These are phyloP conservation scores for Backusella liffmaniae DNA, from an alignment of 192 early-diverging fungal species.

Conservation along the genomic window DNA sequence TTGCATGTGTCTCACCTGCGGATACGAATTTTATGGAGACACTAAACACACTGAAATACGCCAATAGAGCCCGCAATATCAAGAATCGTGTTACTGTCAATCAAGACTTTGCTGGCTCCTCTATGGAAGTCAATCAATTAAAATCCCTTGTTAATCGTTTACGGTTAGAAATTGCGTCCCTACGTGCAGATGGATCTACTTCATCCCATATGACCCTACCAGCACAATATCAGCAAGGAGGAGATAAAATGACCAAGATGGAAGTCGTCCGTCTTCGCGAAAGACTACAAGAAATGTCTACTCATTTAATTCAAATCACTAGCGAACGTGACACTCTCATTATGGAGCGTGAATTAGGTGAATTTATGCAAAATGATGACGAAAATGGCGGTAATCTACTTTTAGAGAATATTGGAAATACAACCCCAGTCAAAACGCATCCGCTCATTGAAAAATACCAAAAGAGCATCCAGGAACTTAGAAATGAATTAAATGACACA, in stretches of 20 bases:
- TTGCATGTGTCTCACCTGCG: slow-evolving; percentile 90
- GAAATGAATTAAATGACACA: slow-evolving; percentile 28
- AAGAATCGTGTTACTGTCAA: slow-evolving; percentile 52
- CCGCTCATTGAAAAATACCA: slow-evolving; percentile 34
- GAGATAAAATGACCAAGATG: slow-evolving; percentile 39
- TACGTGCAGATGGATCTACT: slow-evolving; percentile 37
- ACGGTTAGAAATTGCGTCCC: slow-evolving; percentile 48
- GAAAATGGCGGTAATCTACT: slow-evolving; percentile 9
- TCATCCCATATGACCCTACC: slow-evolving; percentile 9
- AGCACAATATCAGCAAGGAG: slow-evolving; percentile 27
- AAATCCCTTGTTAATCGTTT: slow-evolving; percentile 50
- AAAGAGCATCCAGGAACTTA: slow-evolving; percentile 27
- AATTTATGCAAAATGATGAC: slow-evolving; percentile 33
- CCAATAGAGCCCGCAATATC: slow-evolving; percentile 95
- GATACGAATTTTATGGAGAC: slow-evolving; percentile 86
- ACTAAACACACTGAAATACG: slow-evolving; percentile 94
- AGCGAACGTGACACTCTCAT: slow-evolving; percentile 54
- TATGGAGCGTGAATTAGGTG: slow-evolving; percentile 43
- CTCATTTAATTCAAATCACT: slow-evolving; percentile 39
- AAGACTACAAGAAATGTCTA: slow-evolving; percentile 40
- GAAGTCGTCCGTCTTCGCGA: slow-evolving; percentile 48
- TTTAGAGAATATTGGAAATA: slow-evolving; percentile 12
- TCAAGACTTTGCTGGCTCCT: slow-evolving; percentile 47
- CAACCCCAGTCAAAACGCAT: slow-evolving; percentile 19
- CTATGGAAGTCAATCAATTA: slow-evolving; percentile 54